phyloP scores from a whole-genome alignment of 2,329 filamentous ascomycete species.

The Colletotrichum karsti region DNA sequence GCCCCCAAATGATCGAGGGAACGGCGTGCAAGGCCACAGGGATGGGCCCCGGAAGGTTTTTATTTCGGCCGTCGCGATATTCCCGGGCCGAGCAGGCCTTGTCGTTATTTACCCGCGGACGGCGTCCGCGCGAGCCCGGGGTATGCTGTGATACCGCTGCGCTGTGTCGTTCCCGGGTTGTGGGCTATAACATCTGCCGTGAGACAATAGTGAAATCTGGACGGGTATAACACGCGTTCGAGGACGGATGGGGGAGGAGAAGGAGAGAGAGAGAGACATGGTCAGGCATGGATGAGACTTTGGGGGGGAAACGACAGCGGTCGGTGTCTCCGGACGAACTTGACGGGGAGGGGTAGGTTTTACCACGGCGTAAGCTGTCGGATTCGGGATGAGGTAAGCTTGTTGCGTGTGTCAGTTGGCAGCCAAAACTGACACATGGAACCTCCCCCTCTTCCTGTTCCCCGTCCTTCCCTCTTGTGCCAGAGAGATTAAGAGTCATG shows the following conservation, averaged over 20 bases:
- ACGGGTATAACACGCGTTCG: background rate
- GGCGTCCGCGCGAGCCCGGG: background rate
- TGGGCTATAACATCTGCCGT: background rate
- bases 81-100: background rate
- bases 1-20: background rate
- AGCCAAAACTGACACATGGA: background rate
- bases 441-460: background rate
- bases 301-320: background rate
- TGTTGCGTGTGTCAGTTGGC: background rate
- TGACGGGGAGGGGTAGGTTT: background rate
- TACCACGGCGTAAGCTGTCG: background rate
- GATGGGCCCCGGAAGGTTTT: background rate
- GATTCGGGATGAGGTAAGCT: slow-evolving; percentile 6
- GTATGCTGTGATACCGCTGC: background rate
- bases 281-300: background rate
- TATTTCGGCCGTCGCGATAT: background rate
- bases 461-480: background rate
- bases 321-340: slow-evolving; percentile 15
- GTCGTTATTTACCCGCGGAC: background rate
- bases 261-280: background rate
- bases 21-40: background rate
- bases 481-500: background rate
- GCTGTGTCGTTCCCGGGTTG: background rate
- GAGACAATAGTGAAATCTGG: too few species aligned
- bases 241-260: background rate